Evolutionary conservation across 306 rosid species (phyloP).

Genomic region (Canavalia ensiformis): DNA sequence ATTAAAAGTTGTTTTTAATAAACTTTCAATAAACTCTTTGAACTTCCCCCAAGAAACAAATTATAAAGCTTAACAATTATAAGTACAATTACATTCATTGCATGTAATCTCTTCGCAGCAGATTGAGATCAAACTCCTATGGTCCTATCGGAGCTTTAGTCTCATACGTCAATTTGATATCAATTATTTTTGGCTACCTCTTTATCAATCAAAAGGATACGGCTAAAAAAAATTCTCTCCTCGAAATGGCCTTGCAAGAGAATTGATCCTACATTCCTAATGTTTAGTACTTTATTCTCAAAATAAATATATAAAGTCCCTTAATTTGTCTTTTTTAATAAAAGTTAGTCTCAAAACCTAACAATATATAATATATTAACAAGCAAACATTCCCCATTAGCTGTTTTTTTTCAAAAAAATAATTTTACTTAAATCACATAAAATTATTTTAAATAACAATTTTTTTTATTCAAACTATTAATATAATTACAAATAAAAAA

Average conservation of each 20-base stretch:
- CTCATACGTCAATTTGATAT: neutral
- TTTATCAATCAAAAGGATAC: slow-evolving; percentile 32
- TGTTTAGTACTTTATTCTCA: slow-evolving; percentile 67
- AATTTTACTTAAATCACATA: no score
- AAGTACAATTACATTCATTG: neutral
- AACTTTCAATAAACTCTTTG: no score
- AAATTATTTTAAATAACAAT: no score
- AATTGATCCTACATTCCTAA: slow-evolving; percentile 65
- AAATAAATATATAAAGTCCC: slow-evolving; percentile 44
- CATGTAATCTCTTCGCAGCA: neutral
- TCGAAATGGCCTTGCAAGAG: slow-evolving; percentile 41
- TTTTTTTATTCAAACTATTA: no score
- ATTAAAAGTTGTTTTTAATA: no score
- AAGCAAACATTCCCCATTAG: slow-evolving; percentile 40
- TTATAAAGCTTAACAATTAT: neutral
- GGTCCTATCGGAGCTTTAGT: neutral
- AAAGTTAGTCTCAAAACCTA: slow-evolving; percentile 59
- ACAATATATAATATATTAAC: slow-evolving; percentile 33
- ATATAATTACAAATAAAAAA: no score
- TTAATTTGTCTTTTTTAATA: slow-evolving; percentile 46
- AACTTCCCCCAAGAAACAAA: no score
- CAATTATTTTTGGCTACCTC: neutral
- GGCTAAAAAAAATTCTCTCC: slow-evolving; percentile 17
- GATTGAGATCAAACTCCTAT: neutral
- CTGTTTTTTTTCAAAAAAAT: neutral